These are phyloP conservation scores for Angophora floribunda DNA, from an alignment of 345 rosid genomes.

Conservation along the genomic window DNA sequence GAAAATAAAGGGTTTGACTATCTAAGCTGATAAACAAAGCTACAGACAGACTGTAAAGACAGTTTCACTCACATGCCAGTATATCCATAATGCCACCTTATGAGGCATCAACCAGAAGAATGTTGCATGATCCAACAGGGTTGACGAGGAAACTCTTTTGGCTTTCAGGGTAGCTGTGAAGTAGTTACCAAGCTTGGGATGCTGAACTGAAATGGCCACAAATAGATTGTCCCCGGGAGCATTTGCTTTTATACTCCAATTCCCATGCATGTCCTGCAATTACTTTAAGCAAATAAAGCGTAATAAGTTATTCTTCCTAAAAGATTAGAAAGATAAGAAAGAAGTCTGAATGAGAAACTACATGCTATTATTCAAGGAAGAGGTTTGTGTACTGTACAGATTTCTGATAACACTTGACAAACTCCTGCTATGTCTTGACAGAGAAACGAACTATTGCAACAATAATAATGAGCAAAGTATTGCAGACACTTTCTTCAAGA, in stretches of 20 bases:
- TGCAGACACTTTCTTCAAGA: not conserved
- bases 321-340: not conserved
- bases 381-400: not conserved
- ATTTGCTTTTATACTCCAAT: slow-evolving; percentile 63
- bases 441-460: not conserved
- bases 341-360: not conserved
- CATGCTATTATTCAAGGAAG: not conserved
- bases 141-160: slow-evolving; percentile 23
- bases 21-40: not conserved
- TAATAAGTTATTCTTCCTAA: not conserved
- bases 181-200: slow-evolving; percentile 73
- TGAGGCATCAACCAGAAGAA: slow-evolving; percentile 99
- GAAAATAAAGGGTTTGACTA: not conserved
- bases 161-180: slow-evolving; percentile 68
- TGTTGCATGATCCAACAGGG: slow-evolving; percentile 28
- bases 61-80: slow-evolving; percentile 80
- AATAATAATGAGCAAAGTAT: not conserved
- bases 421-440: not conserved
- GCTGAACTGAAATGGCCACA: slow-evolving; percentile 58
- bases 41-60: not conserved
- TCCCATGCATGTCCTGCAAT: slow-evolving; percentile 83
- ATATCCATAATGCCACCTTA: slow-evolving; percentile 87
- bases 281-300: not conserved
- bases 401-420: not conserved
- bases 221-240: slow-evolving; percentile 56